A percentile compares a stretch with the other conserved stretches of the same genome.
These are phyloP conservation scores for Pseudocercospora fuligena DNA, from an alignment of 2,329 filamentous ascomycete genomes.

Conservation along the genomic window DNA sequence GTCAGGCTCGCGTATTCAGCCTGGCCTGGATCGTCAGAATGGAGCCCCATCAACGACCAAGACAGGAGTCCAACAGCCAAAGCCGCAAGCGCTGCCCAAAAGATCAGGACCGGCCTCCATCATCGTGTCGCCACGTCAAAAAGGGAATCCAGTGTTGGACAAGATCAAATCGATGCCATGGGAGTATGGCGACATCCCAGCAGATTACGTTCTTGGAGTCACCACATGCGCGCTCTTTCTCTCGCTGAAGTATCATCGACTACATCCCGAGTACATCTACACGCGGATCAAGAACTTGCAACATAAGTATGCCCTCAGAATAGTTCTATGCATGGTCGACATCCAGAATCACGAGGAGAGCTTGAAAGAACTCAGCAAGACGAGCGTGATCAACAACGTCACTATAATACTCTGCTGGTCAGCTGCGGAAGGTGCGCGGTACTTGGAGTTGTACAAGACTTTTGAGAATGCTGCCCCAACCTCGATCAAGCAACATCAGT, in stretches of 20 bases:
- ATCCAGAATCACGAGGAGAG: conserved; percentile 92
- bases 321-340: conserved; percentile 90
- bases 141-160: conserved; percentile 90
- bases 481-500: conserved; percentile 84
- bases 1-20: conserved; percentile 25
- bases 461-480: conserved; percentile 84
- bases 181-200: conserved; percentile 97
- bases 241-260: conserved; percentile 92
- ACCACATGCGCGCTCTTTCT: conserved; percentile 93
- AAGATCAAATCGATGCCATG: conserved; percentile 81
- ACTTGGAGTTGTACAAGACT: conserved; percentile 92
- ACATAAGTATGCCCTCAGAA: conserved; percentile 82
- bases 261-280: conserved; percentile 98
- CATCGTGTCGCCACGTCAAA: conserved; percentile 87
- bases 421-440: conserved; percentile 88
- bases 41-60: conserved; percentile 26
- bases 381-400: conserved; percentile 87
- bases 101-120: conserved; percentile 74
- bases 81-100: conserved; percentile 79
- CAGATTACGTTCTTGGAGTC: conserved; percentile 85
- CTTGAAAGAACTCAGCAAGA: conserved; percentile 88
- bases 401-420: conserved; percentile 95
- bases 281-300: conserved; percentile 83
- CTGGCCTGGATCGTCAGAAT: conserved; percentile 30
- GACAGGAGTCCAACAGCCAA: conserved; percentile 66